phyloP scores from a whole-genome alignment of 306 rosid species.

The Acacia acuminata region DNA sequence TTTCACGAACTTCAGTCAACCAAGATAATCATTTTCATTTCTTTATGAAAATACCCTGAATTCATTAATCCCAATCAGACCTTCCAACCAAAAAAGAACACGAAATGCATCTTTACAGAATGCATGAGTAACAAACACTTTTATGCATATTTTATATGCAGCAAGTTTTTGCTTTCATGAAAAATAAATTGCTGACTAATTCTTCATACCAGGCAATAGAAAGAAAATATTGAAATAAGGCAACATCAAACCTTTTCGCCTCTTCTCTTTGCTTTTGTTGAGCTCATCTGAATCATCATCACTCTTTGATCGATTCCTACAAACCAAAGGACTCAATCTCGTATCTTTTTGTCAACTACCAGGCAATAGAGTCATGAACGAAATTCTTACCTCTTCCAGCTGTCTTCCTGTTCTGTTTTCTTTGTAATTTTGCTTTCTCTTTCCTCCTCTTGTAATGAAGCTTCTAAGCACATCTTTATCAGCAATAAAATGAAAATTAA shows the following conservation, averaged over 20 bases:
- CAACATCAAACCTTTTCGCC: conserved; percentile 56
- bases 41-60: not conserved
- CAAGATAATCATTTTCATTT: not conserved
- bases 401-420: conserved; percentile 54
- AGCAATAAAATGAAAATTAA: conserved; percentile 24
- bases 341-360: conserved; percentile 10
- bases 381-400: conserved; percentile 70
- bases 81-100: not conserved
- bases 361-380: not conserved
- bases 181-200: not conserved
- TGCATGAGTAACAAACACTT: not conserved
- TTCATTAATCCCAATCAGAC: not conserved
- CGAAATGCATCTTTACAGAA: not conserved
- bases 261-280: conserved; percentile 51
- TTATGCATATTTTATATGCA: not conserved
- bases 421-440: conserved; percentile 65
- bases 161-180: not conserved
- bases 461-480: conserved; percentile 68
- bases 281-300: conserved; percentile 60
- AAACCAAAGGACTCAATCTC: conserved; percentile 40
- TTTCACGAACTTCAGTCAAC: conserved; percentile 12
- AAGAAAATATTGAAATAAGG: conserved; percentile 18
- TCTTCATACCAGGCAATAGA: not conserved
- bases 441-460: conserved; percentile 80
- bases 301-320: conserved; percentile 66